Evolutionary conservation across 2,329 filamentous ascomycete species (phyloP).

Genomic region (Colletotrichum sansevieriae): DNA sequence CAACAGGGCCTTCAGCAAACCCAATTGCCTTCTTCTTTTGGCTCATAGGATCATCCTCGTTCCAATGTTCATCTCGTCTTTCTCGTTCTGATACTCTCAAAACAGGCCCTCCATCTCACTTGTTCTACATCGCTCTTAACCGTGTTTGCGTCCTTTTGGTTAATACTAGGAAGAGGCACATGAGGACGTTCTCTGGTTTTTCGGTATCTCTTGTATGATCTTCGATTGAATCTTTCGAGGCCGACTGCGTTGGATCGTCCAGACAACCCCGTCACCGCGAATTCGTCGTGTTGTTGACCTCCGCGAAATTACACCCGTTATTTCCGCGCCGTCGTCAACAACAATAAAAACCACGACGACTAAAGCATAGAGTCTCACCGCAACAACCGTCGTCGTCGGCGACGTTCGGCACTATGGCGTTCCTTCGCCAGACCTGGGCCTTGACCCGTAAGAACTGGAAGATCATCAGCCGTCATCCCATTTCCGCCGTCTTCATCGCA

Average conservation of each 20-base stretch:
- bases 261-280: background rate
- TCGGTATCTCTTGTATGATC: too few relatives aligned
- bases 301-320: background rate
- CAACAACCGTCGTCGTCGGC: background rate
- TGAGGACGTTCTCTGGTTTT: too few relatives aligned
- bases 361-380: background rate
- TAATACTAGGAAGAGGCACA: too few relatives aligned
- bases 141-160: background rate
- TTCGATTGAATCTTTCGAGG: background rate
- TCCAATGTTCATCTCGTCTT: slow-evolving; percentile 9
- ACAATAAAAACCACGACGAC: background rate
- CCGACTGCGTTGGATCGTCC: background rate
- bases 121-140: background rate
- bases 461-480: slow-evolving; percentile 68
- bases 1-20: too few relatives aligned
- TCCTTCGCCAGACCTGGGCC: slow-evolving; percentile 71
- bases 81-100: slow-evolving; percentile 2
- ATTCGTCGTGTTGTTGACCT: background rate
- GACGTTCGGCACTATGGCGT: slow-evolving; percentile 57
- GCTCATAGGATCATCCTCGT: slow-evolving; percentile 7
- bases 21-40: background rate
- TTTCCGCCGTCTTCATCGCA: slow-evolving; percentile 67
- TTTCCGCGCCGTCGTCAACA: background rate
- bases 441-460: slow-evolving; percentile 73
- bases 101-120: background rate